Evolutionary conservation across 805 yeast species (phyloP).

Genomic region (Wickerhamiella siamensis): DNA sequence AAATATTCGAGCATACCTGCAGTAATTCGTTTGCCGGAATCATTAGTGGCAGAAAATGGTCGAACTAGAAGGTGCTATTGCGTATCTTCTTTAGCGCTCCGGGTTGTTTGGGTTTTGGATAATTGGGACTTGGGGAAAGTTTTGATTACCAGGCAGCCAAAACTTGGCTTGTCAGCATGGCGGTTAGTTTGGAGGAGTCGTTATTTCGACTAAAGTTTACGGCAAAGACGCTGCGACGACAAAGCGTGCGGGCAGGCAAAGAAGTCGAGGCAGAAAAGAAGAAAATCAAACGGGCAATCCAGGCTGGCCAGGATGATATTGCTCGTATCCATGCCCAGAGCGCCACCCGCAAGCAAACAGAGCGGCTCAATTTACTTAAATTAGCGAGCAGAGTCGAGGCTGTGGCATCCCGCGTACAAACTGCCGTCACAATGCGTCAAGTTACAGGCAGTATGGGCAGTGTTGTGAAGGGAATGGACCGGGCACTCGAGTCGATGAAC

Average conservation of each 20-base stretch:
- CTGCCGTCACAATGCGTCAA: conserved; percentile 94
- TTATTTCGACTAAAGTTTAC: conserved; percentile 45
- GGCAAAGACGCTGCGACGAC: conserved; percentile 81
- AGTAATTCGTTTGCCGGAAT: conserved; percentile 2
- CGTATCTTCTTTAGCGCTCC: too few relatives aligned
- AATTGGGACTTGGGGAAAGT: too few relatives aligned
- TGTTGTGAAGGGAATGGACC: conserved; percentile 92
- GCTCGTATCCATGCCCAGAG: conserved; percentile 91
- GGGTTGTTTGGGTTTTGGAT: too few relatives aligned
- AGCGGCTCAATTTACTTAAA: conserved; percentile 63
- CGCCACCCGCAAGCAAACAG: conserved; percentile 84
- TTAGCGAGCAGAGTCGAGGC: conserved; percentile 87
- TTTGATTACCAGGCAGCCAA: too few relatives aligned
- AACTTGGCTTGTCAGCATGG: neutral
- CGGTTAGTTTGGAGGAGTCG: conserved; percentile 17
- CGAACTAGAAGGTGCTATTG: too few relatives aligned
- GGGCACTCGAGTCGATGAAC: conserved; percentile 90
- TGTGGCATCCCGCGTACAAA: conserved; percentile 88
- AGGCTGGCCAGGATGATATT: conserved; percentile 77
- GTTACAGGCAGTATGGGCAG: conserved; percentile 89
- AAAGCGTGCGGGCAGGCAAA: conserved; percentile 78
- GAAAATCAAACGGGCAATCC: conserved; percentile 76
- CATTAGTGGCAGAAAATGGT: too few relatives aligned
- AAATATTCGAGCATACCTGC: neutral
- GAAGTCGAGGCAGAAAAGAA: conserved; percentile 80